Evolutionary conservation across 2,329 filamentous ascomycete genomes (phyloP).

Genomic region (Aspergillus aculeatus): DNA sequence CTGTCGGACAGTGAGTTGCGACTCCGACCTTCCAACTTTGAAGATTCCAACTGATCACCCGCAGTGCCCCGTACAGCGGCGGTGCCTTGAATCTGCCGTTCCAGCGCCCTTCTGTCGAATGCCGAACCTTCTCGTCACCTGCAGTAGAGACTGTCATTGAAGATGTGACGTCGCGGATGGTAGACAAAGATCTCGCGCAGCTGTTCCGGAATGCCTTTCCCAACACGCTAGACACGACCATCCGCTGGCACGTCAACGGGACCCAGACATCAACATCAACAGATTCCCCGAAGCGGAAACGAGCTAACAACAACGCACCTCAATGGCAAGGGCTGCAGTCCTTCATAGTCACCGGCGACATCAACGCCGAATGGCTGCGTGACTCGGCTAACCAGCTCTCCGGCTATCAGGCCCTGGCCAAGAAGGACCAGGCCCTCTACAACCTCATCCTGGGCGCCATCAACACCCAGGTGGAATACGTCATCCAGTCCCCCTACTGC

Average conservation of each 20-base stretch:
- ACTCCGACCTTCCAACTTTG: not conserved
- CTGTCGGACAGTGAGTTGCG: constrained; percentile 56
- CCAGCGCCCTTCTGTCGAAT: constrained; percentile 76
- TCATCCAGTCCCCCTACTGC: constrained; percentile 93
- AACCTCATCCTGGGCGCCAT: constrained; percentile 86
- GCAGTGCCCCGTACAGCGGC: constrained; percentile 72
- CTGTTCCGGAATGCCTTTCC: constrained; percentile 96
- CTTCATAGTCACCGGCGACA: constrained; percentile 91
- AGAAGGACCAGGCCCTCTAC: constrained; percentile 74
- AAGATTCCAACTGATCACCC: not conserved
- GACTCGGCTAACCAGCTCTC: constrained; percentile 92
- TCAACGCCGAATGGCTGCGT: constrained; percentile 87
- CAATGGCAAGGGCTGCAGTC: constrained; percentile 83
- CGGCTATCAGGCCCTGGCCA: constrained; percentile 83
- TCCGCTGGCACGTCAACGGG: constrained; percentile 78
- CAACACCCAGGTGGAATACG: constrained; percentile 92
- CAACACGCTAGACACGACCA: constrained; percentile 84
- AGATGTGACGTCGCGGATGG: constrained; percentile 75
- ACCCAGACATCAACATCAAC: constrained; percentile 33
- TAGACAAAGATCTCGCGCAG: constrained; percentile 82
- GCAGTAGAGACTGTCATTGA: constrained; percentile 85
- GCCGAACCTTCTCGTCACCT: constrained; percentile 84
- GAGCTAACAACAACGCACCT: constrained; percentile 56
- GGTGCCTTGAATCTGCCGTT: constrained; percentile 79
- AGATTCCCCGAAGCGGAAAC: constrained; percentile 33